phyloP scores from a whole-genome alignment of 768 basidiomycete genomes.

The Termitomyces sp. region DNA sequence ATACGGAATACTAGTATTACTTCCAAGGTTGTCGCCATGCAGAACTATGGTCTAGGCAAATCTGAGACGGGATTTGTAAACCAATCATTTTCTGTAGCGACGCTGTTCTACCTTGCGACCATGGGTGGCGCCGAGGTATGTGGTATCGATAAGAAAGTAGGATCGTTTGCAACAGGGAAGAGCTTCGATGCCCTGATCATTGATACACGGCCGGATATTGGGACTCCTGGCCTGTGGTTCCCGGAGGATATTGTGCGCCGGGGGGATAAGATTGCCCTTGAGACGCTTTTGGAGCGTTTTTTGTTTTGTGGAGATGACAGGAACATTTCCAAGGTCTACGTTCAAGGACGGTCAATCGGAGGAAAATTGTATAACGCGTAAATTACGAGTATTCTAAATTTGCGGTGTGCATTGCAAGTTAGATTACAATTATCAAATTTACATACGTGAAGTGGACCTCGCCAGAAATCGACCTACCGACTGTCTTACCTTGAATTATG shows the following conservation, averaged over 20 bases:
- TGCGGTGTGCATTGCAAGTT: neutral
- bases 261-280: slow-evolving; percentile 19
- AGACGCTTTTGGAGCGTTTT: slow-evolving; percentile 72
- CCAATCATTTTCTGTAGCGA: slow-evolving; percentile 64
- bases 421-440: too few relatives aligned
- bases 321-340: slow-evolving; percentile 78
- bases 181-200: slow-evolving; percentile 88
- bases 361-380: slow-evolving; percentile 39
- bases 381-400: neutral
- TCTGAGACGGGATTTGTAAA: slow-evolving; percentile 33
- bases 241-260: slow-evolving; percentile 25
- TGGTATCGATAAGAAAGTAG: slow-evolving; percentile 57
- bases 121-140: slow-evolving; percentile 87
- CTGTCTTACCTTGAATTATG: too few relatives aligned
- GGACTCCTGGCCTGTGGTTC: slow-evolving; percentile 55
- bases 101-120: slow-evolving; percentile 87
- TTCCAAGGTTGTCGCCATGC: slow-evolving; percentile 68
- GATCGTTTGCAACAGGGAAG: slow-evolving; percentile 77
- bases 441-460: too few relatives aligned
- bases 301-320: slow-evolving; percentile 84
- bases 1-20: slow-evolving; percentile 75
- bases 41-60: slow-evolving; percentile 11
- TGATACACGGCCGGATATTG: slow-evolving; percentile 43
- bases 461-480: too few relatives aligned
- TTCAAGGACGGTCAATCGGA: slow-evolving; percentile 75